Evolutionary conservation across 768 basidiomycete species (phyloP).

Genomic region (Crepidotus variabilis): DNA sequence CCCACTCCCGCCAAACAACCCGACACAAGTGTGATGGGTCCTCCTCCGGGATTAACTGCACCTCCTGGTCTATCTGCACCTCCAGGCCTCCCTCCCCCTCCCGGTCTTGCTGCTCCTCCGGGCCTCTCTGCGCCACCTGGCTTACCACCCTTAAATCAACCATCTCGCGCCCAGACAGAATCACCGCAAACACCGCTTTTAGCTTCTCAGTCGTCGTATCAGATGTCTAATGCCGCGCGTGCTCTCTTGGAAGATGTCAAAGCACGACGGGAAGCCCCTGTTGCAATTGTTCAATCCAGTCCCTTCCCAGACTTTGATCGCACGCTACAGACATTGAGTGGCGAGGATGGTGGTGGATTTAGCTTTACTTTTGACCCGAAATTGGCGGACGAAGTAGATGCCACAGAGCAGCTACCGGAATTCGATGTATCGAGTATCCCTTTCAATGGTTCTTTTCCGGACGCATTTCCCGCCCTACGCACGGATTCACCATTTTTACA

Average conservation of each 20-base stretch:
- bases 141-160: constrained; percentile 54
- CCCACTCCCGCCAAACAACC: constrained; percentile 23
- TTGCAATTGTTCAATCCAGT: constrained; percentile 37
- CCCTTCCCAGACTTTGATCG: constrained; percentile 91
- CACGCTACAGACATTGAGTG: constrained; percentile 69
- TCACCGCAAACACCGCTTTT: constrained; percentile 48
- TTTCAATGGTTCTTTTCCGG: constrained; percentile 62
- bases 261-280: constrained; percentile 59
- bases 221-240: constrained; percentile 83
- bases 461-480: constrained; percentile 66
- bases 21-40: constrained; percentile 21
- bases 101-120: constrained; percentile 38
- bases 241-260: constrained; percentile 83
- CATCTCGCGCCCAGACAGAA: constrained; percentile 43
- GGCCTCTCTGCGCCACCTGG: constrained; percentile 59
- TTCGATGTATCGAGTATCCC: constrained; percentile 54
- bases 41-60: constrained; percentile 48
- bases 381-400: constrained; percentile 48
- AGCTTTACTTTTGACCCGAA: constrained; percentile 86
- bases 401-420: constrained; percentile 39
- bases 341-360: constrained; percentile 67
- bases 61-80: constrained; percentile 60
- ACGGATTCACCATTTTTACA: constrained; percentile 32
- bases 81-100: constrained; percentile 35
- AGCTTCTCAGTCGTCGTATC: constrained; percentile 65